phyloP scores from a whole-genome alignment of 2,329 filamentous ascomycete genomes.

The Trichoderma guizhouense region DNA sequence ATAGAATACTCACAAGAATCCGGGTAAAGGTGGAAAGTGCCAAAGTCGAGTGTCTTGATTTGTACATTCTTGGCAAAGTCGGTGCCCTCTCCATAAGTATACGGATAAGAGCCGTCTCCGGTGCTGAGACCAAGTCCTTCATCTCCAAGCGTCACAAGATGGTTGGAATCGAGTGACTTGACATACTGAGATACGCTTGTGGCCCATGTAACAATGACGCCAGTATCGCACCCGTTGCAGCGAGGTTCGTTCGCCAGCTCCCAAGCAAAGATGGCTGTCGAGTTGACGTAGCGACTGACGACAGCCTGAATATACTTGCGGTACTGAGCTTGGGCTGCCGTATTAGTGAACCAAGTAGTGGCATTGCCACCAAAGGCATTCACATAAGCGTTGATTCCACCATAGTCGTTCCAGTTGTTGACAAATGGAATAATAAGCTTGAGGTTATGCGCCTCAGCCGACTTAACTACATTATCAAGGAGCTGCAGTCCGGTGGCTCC shows the following conservation, averaged over 20 bases:
- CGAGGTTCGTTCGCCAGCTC: conserved; percentile 34
- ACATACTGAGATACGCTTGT: conserved; percentile 51
- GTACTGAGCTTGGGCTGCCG: conserved; percentile 54
- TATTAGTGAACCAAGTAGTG: conserved; percentile 55
- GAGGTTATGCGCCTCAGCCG: conserved; percentile 56
- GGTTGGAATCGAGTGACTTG: conserved; percentile 58
- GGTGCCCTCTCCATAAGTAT: conserved; percentile 46
- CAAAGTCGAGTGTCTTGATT: conserved; percentile 51
- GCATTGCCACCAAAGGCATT: conserved; percentile 54
- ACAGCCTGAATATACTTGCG: conserved; percentile 46
- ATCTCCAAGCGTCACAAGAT: conserved; percentile 64
- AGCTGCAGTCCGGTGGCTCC: conserved; percentile 56
- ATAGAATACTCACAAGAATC: conserved; percentile 26
- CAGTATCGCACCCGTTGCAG: conserved; percentile 30
- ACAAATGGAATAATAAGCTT: conserved; percentile 64
- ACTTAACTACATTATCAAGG: conserved; percentile 60
- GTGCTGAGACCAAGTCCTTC: conserved; percentile 46
- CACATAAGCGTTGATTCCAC: conserved; percentile 61
- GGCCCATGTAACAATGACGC: conserved; percentile 51
- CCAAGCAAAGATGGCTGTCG: conserved; percentile 51
- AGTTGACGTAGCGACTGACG: conserved; percentile 46
- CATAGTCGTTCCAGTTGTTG: conserved; percentile 67
- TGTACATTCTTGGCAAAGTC: conserved; percentile 51
- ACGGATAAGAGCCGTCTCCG: conserved; percentile 50
- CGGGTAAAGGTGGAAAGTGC: conserved; percentile 33